Base-by-base conservation (phyloP, 2,329 filamentous ascomycete genomes). In the Trichoderma sp. region DNA sequence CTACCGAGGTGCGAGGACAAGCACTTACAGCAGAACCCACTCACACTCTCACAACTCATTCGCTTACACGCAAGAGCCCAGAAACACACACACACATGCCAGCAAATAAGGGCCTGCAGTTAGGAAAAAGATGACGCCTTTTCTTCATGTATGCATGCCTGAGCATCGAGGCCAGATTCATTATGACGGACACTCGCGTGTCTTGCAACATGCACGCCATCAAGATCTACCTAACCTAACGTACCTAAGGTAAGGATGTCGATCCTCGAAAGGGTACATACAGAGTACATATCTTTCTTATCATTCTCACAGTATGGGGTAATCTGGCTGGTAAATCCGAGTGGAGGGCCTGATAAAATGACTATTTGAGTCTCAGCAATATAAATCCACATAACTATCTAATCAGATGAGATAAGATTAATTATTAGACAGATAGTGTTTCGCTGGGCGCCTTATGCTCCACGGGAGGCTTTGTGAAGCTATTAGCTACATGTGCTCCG, bases 141-240 rank as follows among this genome's bases (percentile, higher is more conserved):
- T 53, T 51, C 28, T 53, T 53, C 64, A 67, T 47, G 65, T 32
- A 60, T 68, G 53, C 7, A 58, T 68, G 65, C 56, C 51, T 61
- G 14, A 43, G 53, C 43, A 53, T 34, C 63, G 8, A 57, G 56
- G 56, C 66, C 28, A 30, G 24, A 32, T 60, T 57, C 9, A 47
- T 6, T 12, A 36, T 26, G 39, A 21, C 18, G 51, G 9, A 4
- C 47, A 14, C 15, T 15, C 34, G 64, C 51, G 7, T 32, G n/a
- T 12, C 26, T 56, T 3, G 30, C n/a, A 21, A 56, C 15, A 36
- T 51, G 66, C 56, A 51, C 36, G 28, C 24, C 66, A 69, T 51
- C 15, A 32, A 32, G 21, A 65, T 65, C 39, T 43, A 0, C 34
- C 34, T 36, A 18, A 43, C 15, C 30, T 11, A 14, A 64, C 26